phyloP scores from a whole-genome alignment of 2,329 filamentous ascomycete genomes.

The Hymenoscyphus fructigenus region DNA sequence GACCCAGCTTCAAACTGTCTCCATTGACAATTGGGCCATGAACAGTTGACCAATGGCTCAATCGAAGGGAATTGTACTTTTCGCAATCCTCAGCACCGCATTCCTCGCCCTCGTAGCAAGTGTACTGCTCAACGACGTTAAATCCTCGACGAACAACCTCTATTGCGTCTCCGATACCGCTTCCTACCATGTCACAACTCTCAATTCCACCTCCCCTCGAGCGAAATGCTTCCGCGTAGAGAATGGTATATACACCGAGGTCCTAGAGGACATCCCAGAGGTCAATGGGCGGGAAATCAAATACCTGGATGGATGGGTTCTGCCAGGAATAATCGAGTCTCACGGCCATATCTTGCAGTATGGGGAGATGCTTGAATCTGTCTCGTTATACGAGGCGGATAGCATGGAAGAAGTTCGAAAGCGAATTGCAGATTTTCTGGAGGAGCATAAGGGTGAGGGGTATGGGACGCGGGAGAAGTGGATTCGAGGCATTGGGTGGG shows the following conservation, averaged over 20 bases:
- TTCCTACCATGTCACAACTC: slow-evolving; percentile 46
- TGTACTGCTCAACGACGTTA: slow-evolving; percentile 7
- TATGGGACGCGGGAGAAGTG: slow-evolving; percentile 51
- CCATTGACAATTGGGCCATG: background rate
- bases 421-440: slow-evolving; percentile 53
- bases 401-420: slow-evolving; percentile 54
- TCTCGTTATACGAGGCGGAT: slow-evolving; percentile 60
- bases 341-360: slow-evolving; percentile 67
- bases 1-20: too few species aligned
- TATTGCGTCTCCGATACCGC: slow-evolving; percentile 30
- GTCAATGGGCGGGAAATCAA: slow-evolving; percentile 35
- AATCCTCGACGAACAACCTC: slow-evolving; percentile 18
- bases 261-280: slow-evolving; percentile 41
- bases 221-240: slow-evolving; percentile 57
- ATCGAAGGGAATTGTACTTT: background rate
- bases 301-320: slow-evolving; percentile 51
- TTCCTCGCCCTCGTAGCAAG: slow-evolving; percentile 15
- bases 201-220: slow-evolving; percentile 39
- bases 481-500: slow-evolving; percentile 69
- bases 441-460: slow-evolving; percentile 50
- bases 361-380: slow-evolving; percentile 66
- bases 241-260: slow-evolving; percentile 50
- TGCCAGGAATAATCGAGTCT: slow-evolving; percentile 70
- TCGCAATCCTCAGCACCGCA: slow-evolving; percentile 3
- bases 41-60: background rate